A percentile compares a stretch with the other conserved stretches of the same genome.
Conservation (phyloP, 2,329 filamentous ascomycete genomes). For the Pseudocercospora fuligena region DNA sequence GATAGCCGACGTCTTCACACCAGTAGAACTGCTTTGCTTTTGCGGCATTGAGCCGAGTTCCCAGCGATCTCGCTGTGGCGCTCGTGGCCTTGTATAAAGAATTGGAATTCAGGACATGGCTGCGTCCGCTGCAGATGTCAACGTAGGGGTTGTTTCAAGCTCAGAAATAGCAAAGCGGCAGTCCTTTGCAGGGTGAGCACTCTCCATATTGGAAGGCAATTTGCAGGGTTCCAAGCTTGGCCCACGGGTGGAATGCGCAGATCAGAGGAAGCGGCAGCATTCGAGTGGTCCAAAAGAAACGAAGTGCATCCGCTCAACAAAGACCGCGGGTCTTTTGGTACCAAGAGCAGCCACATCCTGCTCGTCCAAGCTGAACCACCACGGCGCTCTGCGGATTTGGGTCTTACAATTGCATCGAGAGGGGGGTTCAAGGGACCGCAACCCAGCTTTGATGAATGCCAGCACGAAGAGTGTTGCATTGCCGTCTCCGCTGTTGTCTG, state of each 20-base stretch:
- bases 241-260: conserved; percentile 3
- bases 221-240: conserved; percentile 7
- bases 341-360: conserved; percentile 8
- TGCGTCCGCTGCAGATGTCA: not conserved
- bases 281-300: conserved; percentile 11
- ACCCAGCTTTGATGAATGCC: not conserved
- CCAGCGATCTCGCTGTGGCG: not conserved
- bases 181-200: not conserved
- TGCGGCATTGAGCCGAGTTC: not conserved
- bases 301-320: conserved; percentile 6
- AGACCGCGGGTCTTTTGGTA: conserved; percentile 1
- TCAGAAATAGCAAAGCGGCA: conserved; percentile 1
- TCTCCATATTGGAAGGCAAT: conserved; percentile 3
- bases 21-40: not conserved
- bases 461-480: not conserved
- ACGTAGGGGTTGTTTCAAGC: not conserved
- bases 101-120: conserved; percentile 5
- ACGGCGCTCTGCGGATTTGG: not conserved
- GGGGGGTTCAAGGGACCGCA: not conserved
- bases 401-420: conserved; percentile 3
- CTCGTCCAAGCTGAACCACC: conserved; percentile 7
- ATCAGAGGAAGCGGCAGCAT: conserved; percentile 3
- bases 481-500: not conserved
- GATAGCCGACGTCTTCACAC: not conserved
- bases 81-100: not conserved